Conservation (phyloP, 225 moss, liverwort and hornwort genomes). For the Climacium dendroides region DNA sequence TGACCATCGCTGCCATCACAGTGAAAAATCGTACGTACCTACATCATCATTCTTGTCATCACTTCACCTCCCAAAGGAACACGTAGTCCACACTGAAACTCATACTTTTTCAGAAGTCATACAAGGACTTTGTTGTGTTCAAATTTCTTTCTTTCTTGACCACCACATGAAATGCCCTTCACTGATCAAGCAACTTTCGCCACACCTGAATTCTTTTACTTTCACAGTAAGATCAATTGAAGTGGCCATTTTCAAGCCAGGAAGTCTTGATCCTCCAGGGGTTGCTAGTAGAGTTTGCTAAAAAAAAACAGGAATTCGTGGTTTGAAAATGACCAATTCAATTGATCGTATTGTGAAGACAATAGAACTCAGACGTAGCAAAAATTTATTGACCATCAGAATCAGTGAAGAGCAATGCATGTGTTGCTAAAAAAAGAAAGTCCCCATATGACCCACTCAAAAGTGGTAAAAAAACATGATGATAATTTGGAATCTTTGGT, state of each 20-base stretch:
- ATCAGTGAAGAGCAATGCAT: background rate
- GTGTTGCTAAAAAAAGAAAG: background rate
- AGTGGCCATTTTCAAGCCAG: background rate
- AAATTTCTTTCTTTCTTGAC: background rate
- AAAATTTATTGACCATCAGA: background rate
- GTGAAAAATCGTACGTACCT: background rate
- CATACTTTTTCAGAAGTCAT: background rate
- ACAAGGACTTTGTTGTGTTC: background rate
- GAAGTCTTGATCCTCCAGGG: background rate
- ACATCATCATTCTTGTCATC: background rate
- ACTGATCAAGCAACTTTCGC: background rate
- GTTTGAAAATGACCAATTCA: background rate
- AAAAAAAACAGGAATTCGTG: background rate
- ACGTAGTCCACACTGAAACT: background rate
- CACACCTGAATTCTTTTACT: background rate
- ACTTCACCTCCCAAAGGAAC: background rate
- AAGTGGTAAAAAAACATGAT: background rate
- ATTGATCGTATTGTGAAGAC: background rate
- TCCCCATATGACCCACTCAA: background rate
- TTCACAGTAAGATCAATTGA: background rate
- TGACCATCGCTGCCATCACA: conserved; percentile 35
- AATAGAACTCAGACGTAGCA: background rate
- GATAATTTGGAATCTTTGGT: background rate
- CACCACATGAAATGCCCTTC: background rate
- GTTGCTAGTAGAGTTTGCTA: background rate